Conservation (phyloP, 257 asterid genomes). For the Nicotiana noctiflora region DNA sequence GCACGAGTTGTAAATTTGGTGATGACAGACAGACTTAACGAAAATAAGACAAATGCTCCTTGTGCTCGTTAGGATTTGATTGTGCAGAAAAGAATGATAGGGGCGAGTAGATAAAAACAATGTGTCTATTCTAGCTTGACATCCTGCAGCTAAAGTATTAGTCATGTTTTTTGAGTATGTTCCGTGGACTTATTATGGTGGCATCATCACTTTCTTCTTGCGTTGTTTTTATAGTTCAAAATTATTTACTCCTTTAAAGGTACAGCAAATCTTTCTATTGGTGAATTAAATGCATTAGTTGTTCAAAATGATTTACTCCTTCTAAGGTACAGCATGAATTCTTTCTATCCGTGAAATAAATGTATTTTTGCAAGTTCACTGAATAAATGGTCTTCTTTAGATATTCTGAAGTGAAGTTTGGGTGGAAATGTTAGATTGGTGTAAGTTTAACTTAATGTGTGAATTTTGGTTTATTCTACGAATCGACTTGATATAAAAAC, state of each 20-base stretch:
- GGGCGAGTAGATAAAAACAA: no score
- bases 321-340: not conserved
- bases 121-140: no score
- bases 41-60: no score
- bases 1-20: no score
- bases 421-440: not conserved
- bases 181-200: not conserved
- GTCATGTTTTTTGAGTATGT: not conserved
- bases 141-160: not conserved
- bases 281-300: no score
- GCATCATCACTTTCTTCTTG: not conserved
- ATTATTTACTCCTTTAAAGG: no score
- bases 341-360: not conserved
- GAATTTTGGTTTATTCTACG: not conserved
- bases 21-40: no score
- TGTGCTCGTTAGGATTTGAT: no score
- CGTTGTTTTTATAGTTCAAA: no score
- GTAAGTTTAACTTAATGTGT: not conserved
- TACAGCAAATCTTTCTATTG: no score
- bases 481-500: not conserved
- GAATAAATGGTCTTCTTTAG: not conserved
- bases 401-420: not conserved
- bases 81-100: no score
- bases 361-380: not conserved
- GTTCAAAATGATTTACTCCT: not conserved